Evolutionary conservation across 345 rosid species (phyloP).

Genomic region (Firmiana major): DNA sequence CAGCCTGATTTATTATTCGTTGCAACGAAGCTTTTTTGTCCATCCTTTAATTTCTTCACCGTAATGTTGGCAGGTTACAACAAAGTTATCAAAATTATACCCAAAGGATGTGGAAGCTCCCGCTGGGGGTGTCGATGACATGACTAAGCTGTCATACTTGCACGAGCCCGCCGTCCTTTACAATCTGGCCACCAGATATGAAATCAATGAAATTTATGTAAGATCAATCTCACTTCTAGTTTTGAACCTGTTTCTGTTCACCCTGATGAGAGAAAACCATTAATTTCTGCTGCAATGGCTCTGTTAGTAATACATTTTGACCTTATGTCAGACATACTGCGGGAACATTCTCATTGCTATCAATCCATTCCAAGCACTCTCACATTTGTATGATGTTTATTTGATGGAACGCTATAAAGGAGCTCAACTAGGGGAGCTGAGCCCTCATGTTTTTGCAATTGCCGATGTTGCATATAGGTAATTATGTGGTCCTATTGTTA

Average conservation of each 20-base stretch:
- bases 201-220: slow-evolving; percentile 68
- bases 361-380: slow-evolving; percentile 83
- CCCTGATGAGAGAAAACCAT: slow-evolving; percentile 23
- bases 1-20: neutral
- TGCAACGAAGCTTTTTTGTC: neutral
- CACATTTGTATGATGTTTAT: slow-evolving; percentile 43
- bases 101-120: slow-evolving; percentile 66
- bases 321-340: slow-evolving; percentile 70
- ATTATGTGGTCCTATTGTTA: neutral
- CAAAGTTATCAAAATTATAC: slow-evolving; percentile 47
- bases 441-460: slow-evolving; percentile 84
- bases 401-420: slow-evolving; percentile 74
- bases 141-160: slow-evolving; percentile 75
- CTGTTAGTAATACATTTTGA: slow-evolving; percentile 33
- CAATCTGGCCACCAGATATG: slow-evolving; percentile 62
- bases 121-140: slow-evolving; percentile 80
- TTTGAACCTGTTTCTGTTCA: slow-evolving; percentile 16
- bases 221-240: slow-evolving; percentile 25
- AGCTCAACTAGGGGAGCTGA: slow-evolving; percentile 42
- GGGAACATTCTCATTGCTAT: slow-evolving; percentile 91
- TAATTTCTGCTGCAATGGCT: slow-evolving; percentile 23
- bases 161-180: slow-evolving; percentile 87
- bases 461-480: slow-evolving; percentile 85
- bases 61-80: slow-evolving; percentile 41
- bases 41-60: neutral